Percentiles rank a stretch among this genome's conserved stretches.
Conservation (phyloP, 306 rosid genomes). For the Cicer yamashitae region DNA sequence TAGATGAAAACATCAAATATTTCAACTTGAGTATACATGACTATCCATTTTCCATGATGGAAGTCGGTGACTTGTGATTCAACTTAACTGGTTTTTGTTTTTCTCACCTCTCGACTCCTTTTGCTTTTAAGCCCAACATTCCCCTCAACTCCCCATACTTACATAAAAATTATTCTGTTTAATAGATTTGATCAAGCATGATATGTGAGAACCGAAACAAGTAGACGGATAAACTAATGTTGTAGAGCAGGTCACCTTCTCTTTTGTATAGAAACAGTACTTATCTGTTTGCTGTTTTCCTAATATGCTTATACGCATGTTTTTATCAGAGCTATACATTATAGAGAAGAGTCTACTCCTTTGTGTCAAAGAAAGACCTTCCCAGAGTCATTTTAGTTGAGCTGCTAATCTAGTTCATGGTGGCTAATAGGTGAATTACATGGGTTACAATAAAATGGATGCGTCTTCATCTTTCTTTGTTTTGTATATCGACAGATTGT, state of each 20-base stretch:
- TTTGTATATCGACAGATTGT: neutral
- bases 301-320: neutral
- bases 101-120: neutral
- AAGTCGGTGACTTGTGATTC: constrained; percentile 9
- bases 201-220: neutral
- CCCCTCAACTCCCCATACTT: neutral
- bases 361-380: too few relatives aligned
- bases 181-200: neutral
- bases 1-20: constrained; percentile 22
- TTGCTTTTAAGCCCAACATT: neutral
- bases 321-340: neutral
- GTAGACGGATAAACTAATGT: neutral
- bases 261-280: neutral
- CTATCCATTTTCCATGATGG: constrained; percentile 2
- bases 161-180: neutral
- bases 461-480: neutral
- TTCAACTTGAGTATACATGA: constrained; percentile 27
- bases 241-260: constrained; percentile 3
- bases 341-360: neutral
- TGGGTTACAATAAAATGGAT: neutral
- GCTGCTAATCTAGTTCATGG: neutral
- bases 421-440: neutral
- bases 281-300: neutral
- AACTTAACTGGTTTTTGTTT: constrained; percentile 1
- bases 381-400: neutral